phyloP scores from a whole-genome alignment of 768 basidiomycete genomes.

The Amyloporia xantha region DNA sequence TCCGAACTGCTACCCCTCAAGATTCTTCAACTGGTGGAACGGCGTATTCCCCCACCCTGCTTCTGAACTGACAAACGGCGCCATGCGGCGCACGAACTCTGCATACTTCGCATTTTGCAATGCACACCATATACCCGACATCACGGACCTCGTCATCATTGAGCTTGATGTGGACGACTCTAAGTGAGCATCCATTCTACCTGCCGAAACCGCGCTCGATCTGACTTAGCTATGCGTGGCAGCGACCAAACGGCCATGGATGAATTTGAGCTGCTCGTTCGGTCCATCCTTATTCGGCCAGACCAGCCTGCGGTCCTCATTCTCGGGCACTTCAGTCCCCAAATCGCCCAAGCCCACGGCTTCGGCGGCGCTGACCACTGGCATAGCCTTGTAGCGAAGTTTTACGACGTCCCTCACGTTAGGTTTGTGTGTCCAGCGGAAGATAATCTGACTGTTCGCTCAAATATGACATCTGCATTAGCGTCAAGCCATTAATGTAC shows the following conservation, averaged over 20 bases:
- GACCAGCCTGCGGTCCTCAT: constrained; percentile 90
- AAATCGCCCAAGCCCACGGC: constrained; percentile 70
- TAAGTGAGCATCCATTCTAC: constrained; percentile 51
- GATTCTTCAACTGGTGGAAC: constrained; percentile 98
- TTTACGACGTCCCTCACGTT: constrained; percentile 95
- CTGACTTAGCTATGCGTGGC: background rate
- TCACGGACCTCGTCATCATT: constrained; percentile 89
- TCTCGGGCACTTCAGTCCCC: constrained; percentile 93
- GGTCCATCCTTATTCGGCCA: constrained; percentile 84
- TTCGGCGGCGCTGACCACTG: constrained; percentile 87
- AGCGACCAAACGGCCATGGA: constrained; percentile 70
- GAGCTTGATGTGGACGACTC: constrained; percentile 92
- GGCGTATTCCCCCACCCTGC: constrained; percentile 96
- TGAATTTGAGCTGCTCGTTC: constrained; percentile 88
- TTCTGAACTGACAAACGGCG: constrained; percentile 96
- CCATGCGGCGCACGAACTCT: constrained; percentile 86
- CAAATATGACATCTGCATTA: constrained; percentile 20
- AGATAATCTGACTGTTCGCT: background rate
- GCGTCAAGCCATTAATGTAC: constrained; percentile 77
- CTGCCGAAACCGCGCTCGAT: too few species aligned
- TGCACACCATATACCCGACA: constrained; percentile 87
- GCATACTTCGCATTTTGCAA: constrained; percentile 95
- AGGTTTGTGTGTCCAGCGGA: constrained; percentile 32
- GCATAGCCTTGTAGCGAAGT: constrained; percentile 89
- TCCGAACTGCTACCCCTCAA: constrained; percentile 83